phyloP scores from a whole-genome alignment of 805 yeast genomes.

The Ogataea pignaliae region DNA sequence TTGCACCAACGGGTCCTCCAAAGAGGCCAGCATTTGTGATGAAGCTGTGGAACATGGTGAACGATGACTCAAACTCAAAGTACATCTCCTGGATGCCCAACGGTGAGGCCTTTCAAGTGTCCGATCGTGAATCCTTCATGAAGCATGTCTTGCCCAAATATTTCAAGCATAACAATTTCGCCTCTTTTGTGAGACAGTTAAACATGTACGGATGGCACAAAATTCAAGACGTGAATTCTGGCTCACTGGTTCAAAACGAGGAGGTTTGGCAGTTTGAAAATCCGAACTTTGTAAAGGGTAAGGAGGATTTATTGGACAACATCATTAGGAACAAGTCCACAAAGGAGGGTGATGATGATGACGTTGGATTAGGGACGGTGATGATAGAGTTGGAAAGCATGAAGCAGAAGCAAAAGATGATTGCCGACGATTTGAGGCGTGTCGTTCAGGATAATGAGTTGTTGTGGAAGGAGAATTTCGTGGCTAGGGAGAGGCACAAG shows the following conservation, averaged over 20 bases:
- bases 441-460: slow-evolving; percentile 83
- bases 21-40: slow-evolving; percentile 88
- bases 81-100: slow-evolving; percentile 81
- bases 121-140: slow-evolving; percentile 80
- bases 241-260: slow-evolving; percentile 60
- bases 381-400: slow-evolving; percentile 70
- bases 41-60: slow-evolving; percentile 94
- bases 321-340: slow-evolving; percentile 70
- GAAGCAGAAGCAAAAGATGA: slow-evolving; percentile 72
- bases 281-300: slow-evolving; percentile 68
- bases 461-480: slow-evolving; percentile 84
- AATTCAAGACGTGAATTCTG: slow-evolving; percentile 86
- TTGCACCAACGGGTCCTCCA: slow-evolving; percentile 18
- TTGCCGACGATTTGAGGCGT: slow-evolving; percentile 79
- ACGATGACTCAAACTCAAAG: slow-evolving; percentile 64
- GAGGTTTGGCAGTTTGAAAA: slow-evolving; percentile 89
- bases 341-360: slow-evolving; percentile 39
- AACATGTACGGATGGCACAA: slow-evolving; percentile 99
- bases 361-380: slow-evolving; percentile 47
- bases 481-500: slow-evolving; percentile 79
- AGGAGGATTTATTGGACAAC: slow-evolving; percentile 80
- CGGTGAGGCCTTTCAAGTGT: slow-evolving; percentile 82
- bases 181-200: slow-evolving; percentile 91
- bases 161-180: slow-evolving; percentile 93
- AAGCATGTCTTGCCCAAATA: slow-evolving; percentile 81